Evolutionary conservation across 768 basidiomycete species (phyloP).

Genomic region (Boletus bicolor): DNA sequence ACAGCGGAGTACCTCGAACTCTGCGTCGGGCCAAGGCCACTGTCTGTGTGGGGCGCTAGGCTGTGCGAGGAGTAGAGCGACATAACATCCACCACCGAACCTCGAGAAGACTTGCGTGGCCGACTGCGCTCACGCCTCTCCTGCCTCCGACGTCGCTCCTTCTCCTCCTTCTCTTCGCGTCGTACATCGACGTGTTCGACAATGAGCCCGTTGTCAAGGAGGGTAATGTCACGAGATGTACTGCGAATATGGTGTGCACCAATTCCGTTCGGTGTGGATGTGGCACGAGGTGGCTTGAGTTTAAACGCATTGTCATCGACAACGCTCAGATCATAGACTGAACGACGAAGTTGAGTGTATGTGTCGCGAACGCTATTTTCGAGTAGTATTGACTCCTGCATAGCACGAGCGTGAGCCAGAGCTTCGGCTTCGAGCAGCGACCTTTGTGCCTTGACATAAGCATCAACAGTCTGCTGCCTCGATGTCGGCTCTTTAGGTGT

Average conservation of each 20-base stretch:
- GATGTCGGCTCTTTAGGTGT: constrained; percentile 89
- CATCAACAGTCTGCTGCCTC: constrained; percentile 75
- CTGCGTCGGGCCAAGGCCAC: constrained; percentile 51
- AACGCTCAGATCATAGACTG: constrained; percentile 62
- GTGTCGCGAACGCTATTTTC: constrained; percentile 78
- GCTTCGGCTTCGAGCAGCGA: constrained; percentile 80
- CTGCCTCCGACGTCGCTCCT: constrained; percentile 65
- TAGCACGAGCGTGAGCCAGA: constrained; percentile 70
- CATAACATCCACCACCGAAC: constrained; percentile 66
- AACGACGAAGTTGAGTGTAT: constrained; percentile 75
- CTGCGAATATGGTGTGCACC: constrained; percentile 41
- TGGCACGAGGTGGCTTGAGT: constrained; percentile 58
- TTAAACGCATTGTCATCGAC: constrained; percentile 62
- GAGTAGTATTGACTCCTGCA: constrained; percentile 72
- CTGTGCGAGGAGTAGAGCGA: constrained; percentile 72
- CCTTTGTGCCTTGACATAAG: constrained; percentile 80
- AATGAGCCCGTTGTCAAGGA: constrained; percentile 86
- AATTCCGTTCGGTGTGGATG: constrained; percentile 32
- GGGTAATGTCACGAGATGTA: constrained; percentile 69
- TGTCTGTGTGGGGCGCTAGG: constrained; percentile 52
- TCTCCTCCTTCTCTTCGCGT: constrained; percentile 72
- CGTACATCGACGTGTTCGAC: constrained; percentile 85
- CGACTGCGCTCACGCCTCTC: constrained; percentile 55
- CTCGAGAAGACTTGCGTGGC: constrained; percentile 69
- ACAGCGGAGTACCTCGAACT: constrained; percentile 59